These are phyloP conservation scores for Diaporthe sp. DNA, from an alignment of 2,329 filamentous ascomycete genomes.

Conservation along the genomic window DNA sequence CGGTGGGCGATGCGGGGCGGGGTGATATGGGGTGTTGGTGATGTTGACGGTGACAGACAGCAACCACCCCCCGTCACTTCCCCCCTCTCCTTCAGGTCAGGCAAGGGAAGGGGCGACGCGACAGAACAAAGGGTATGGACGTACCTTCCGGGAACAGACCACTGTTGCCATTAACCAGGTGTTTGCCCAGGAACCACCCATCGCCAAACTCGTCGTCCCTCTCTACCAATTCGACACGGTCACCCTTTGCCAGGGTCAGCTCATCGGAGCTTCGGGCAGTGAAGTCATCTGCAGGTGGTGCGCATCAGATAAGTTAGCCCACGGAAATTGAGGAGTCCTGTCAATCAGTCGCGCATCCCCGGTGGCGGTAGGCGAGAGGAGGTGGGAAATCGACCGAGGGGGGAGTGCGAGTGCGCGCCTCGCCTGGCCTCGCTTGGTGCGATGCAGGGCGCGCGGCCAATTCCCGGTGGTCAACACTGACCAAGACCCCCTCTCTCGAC, in stretches of 20 bases:
- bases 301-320: slow-evolving; percentile 35
- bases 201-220: slow-evolving; percentile 91
- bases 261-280: slow-evolving; percentile 92
- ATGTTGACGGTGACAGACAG: slow-evolving; percentile 1
- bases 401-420: slow-evolving; percentile 6
- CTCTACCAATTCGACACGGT: slow-evolving; percentile 86
- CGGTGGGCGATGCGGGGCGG: slow-evolving; percentile 3
- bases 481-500: slow-evolving; percentile 13
- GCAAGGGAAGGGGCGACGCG: slow-evolving; percentile 22
- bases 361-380: slow-evolving; percentile 12
- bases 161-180: slow-evolving; percentile 79
- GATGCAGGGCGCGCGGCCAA: slow-evolving; percentile 30
- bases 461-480: slow-evolving; percentile 36
- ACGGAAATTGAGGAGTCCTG: slow-evolving; percentile 28
- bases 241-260: slow-evolving; percentile 86
- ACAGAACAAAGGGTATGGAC: slow-evolving; percentile 45
- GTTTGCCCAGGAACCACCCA: slow-evolving; percentile 85
- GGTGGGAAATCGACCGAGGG: slow-evolving; percentile 27
- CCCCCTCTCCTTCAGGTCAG: neutral
- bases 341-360: slow-evolving; percentile 35
- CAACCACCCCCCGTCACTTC: neutral
- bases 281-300: slow-evolving; percentile 80
- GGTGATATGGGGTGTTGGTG: neutral
- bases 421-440: slow-evolving; percentile 22
- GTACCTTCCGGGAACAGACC: slow-evolving; percentile 88